These are phyloP conservation scores for Synchytrium microbalum DNA, from an alignment of 371 early-diverging fungal species.

Conservation along the genomic window DNA sequence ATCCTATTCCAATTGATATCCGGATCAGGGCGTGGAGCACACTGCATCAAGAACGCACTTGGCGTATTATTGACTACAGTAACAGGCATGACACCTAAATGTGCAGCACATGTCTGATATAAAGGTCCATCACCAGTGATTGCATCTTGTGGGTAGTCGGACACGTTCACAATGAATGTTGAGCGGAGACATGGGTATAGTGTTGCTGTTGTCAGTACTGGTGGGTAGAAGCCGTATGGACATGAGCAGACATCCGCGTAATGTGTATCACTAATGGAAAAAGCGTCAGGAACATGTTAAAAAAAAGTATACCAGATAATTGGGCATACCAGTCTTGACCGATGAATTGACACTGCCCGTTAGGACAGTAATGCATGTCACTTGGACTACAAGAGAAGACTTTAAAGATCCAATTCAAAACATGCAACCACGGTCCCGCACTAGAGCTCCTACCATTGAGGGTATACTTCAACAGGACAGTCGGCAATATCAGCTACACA, in stretches of 20 bases:
- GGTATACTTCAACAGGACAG: constrained; percentile 32
- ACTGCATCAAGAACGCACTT: constrained; percentile 1
- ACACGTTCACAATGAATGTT: not conserved
- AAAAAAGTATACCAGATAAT: constrained; percentile 35
- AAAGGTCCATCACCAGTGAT: constrained; percentile 1
- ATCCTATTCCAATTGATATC: constrained; percentile 13
- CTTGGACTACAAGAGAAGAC: too few relatives aligned
- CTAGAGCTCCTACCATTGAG: too few relatives aligned
- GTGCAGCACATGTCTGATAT: not conserved
- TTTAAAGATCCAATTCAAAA: too few relatives aligned
- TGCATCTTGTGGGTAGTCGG: not conserved
- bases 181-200: not conserved
- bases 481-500: constrained; percentile 36
- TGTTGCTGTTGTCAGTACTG: constrained; percentile 17
- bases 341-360: constrained; percentile 45
- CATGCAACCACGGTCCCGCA: too few relatives aligned
- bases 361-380: constrained; percentile 42
- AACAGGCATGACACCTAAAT: not conserved
- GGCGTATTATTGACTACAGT: too few relatives aligned
- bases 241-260: constrained; percentile 19
- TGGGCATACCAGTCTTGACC: too few relatives aligned
- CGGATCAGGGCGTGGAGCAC: constrained; percentile 6
- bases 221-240: constrained; percentile 8
- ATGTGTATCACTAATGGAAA: constrained; percentile 22
- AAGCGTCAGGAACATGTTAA: constrained; percentile 16